Evolutionary conservation across 169 alveolate genomes (phyloP).

Genomic region (Cryptosporidium sp.): DNA sequence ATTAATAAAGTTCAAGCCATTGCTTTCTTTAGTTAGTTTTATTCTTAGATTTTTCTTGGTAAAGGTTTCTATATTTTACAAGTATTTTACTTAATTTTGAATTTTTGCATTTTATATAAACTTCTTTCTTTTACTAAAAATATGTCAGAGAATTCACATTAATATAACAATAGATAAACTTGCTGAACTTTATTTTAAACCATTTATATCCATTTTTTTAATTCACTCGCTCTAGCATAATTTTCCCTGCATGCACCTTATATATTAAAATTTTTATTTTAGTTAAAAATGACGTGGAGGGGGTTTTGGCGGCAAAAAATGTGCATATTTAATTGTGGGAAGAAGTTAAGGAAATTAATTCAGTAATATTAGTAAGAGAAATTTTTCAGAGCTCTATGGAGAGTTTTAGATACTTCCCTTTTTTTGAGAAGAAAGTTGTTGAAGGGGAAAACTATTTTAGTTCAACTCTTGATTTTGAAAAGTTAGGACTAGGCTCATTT

Average conservation of each 20-base stretch:
- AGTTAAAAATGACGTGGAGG: conserved; percentile 3
- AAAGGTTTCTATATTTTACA: not conserved
- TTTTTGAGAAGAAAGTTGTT: conserved; percentile 61
- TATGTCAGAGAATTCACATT: too few species aligned
- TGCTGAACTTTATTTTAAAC: not conserved
- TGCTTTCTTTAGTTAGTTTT: not conserved
- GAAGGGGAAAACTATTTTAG: conserved; percentile 48
- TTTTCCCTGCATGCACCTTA: not conserved
- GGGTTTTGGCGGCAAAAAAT: conserved; percentile 22
- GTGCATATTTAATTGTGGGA: conserved; percentile 6
- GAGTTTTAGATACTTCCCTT: conserved; percentile 68
- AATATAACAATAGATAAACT: not conserved
- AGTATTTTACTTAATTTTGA: not conserved
- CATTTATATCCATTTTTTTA: too few species aligned
- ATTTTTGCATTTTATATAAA: not conserved
- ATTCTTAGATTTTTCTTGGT: not conserved
- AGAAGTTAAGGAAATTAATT: not conserved
- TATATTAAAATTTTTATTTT: not conserved
- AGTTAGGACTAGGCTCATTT: conserved; percentile 51
- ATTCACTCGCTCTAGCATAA: not conserved
- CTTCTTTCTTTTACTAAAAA: not conserved
- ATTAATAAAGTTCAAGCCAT: not conserved
- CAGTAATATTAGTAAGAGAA: not conserved
- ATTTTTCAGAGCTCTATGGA: conserved; percentile 21
- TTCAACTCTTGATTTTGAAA: conserved; percentile 34